Percentiles rank a stretch among this genome's conserved stretches.
phyloP scores from a whole-genome alignment of 2,329 filamentous ascomycete genomes.

The Talaromyces sp. region DNA sequence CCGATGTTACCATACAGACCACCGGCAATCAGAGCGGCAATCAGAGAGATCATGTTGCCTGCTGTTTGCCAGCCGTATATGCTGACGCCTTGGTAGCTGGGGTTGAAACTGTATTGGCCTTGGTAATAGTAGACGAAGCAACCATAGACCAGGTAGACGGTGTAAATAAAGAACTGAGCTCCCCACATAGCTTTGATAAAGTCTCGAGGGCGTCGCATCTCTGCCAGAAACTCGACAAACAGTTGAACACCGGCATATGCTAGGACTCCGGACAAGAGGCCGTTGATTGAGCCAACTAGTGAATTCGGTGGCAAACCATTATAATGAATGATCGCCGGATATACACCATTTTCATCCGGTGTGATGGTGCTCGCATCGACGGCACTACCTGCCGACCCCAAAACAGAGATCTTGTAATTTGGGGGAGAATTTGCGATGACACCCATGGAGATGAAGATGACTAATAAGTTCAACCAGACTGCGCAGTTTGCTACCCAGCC shows the following conservation, averaged over 20 bases:
- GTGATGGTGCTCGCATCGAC: constrained; percentile 26
- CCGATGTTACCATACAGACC: constrained; percentile 42
- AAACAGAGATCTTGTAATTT: constrained; percentile 40
- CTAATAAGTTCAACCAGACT: constrained; percentile 54
- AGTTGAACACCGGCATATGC: constrained; percentile 58
- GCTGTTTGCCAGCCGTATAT: constrained; percentile 33
- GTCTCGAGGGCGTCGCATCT: constrained; percentile 49
- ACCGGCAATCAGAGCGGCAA: constrained; percentile 35
- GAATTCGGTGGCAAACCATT: constrained; percentile 42
- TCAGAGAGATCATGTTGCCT: constrained; percentile 29
- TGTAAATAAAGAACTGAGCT: constrained; percentile 49
- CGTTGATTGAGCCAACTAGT: constrained; percentile 46
- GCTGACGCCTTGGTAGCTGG: constrained; percentile 20
- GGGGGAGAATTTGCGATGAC: constrained; percentile 50
- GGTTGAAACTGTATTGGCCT: constrained; percentile 39
- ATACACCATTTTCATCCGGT: constrained; percentile 27
- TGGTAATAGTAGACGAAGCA: constrained; percentile 48
- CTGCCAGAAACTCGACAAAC: constrained; percentile 56
- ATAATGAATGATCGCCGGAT: constrained; percentile 38
- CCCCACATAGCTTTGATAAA: constrained; percentile 48
- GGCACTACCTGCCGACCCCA: constrained; percentile 29
- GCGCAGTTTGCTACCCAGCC: constrained; percentile 55
- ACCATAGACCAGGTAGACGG: constrained; percentile 48
- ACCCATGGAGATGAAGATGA: constrained; percentile 56
- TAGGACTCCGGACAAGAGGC: constrained; percentile 54